These are phyloP conservation scores for Pichia sorboxylosa DNA, from an alignment of 1,139 yeast species.

Conservation along the genomic window DNA sequence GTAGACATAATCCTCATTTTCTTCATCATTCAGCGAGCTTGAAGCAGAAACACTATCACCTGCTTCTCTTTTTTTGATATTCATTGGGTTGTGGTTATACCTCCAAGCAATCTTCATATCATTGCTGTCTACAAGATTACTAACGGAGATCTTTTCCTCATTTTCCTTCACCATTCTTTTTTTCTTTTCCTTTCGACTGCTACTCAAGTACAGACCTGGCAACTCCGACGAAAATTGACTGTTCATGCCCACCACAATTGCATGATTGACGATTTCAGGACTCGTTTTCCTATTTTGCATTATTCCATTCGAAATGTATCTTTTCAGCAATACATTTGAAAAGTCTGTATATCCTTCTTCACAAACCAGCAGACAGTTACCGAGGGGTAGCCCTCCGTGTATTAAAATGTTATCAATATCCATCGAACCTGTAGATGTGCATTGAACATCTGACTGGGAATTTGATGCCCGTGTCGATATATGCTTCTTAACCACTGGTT, in stretches of 20 bases:
- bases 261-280: constrained; percentile 32
- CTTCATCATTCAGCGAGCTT: constrained; percentile 9
- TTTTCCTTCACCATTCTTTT: constrained; percentile 46
- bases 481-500: too few species aligned
- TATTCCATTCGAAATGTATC: constrained; percentile 73
- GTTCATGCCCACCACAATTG: constrained; percentile 50
- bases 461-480: constrained; percentile 71
- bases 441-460: constrained; percentile 53
- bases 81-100: constrained; percentile 25
- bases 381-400: constrained; percentile 82
- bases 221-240: constrained; percentile 30
- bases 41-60: not conserved
- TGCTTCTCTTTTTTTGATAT: constrained; percentile 25
- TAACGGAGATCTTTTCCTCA: constrained; percentile 55
- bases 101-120: constrained; percentile 85
- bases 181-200: constrained; percentile 52
- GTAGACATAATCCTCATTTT: constrained; percentile 38
- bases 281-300: constrained; percentile 43
- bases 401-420: constrained; percentile 66
- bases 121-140: constrained; percentile 38
- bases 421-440: constrained; percentile 65
- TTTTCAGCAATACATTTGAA: constrained; percentile 56
- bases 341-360: constrained; percentile 90
- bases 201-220: constrained; percentile 70
- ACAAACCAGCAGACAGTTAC: constrained; percentile 57